Percentiles rank a stretch among this genome's conserved stretches.
Evolutionary conservation across 1,139 yeast species (phyloP).

Genomic region (Kodamaea sp.): DNA sequence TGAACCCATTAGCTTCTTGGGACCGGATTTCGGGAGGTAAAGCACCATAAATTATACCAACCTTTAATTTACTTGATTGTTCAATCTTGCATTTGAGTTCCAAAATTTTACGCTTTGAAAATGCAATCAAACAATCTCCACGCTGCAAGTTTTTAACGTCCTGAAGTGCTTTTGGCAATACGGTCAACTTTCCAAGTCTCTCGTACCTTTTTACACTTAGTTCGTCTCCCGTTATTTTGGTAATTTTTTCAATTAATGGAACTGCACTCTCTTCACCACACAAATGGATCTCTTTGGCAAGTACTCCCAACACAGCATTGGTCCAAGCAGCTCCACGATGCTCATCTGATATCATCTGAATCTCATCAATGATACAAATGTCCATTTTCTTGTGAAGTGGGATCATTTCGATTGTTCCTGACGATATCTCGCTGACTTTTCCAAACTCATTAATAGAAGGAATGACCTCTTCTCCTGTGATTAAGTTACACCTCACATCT

Average conservation of each 20-base stretch:
- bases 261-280: conserved; percentile 93
- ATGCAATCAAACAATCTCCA: conserved; percentile 92
- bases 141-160: conserved; percentile 42
- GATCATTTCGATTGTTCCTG: conserved; percentile 95
- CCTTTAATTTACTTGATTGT: conserved; percentile 57
- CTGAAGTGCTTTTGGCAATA: conserved; percentile 41
- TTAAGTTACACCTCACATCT: conserved; percentile 72
- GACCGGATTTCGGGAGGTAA: conserved; percentile 94
- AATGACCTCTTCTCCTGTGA: conserved; percentile 93
- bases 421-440: conserved; percentile 66
- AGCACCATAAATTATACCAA: conserved; percentile 93
- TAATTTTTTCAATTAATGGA: conserved; percentile 59
- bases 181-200: conserved; percentile 70
- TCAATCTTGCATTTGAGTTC: conserved; percentile 69
- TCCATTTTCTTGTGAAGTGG: conserved; percentile 69
- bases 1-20: conserved; percentile 78
- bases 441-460: conserved; percentile 71
- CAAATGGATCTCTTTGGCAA: conserved; percentile 81
- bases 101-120: conserved; percentile 71
- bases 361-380: conserved; percentile 90
- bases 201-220: conserved; percentile 66
- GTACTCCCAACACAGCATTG: conserved; percentile 81
- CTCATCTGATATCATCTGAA: conserved; percentile 87
- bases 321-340: conserved; percentile 96
- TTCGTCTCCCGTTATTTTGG: conserved; percentile 75